Evolutionary conservation across 257 asterid species (phyloP).

Genomic region (Apocynum venetum): DNA sequence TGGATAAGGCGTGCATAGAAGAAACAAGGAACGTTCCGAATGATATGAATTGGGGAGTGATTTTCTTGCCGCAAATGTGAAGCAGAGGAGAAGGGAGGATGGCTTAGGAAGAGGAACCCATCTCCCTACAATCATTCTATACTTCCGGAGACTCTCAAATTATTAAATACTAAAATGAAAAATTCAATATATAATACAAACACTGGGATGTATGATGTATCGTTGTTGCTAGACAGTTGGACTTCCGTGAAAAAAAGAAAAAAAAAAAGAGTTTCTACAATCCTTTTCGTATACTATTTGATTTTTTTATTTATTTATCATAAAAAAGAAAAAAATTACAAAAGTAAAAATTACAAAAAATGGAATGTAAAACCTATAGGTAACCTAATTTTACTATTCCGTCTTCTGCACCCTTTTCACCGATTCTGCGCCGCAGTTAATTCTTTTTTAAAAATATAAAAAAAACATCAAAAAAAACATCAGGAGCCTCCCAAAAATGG

Average conservation of each 20-base stretch:
- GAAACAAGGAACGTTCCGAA: neutral
- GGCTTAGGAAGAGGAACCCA: neutral
- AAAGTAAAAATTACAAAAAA: neutral
- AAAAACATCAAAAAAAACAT: neutral
- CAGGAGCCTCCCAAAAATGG: neutral
- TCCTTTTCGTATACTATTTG: too few species aligned
- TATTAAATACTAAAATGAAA: too few species aligned
- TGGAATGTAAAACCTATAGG: neutral
- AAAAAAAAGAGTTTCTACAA: too few species aligned
- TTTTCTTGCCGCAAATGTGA: neutral
- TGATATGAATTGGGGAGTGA: neutral
- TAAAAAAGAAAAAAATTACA: neutral
- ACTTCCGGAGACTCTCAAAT: too few species aligned
- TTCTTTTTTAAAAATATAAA: neutral
- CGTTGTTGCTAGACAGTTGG: too few species aligned
- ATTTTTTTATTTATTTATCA: too few species aligned
- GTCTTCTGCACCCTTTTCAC: neutral
- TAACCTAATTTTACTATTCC: neutral
- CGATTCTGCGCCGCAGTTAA: constrained; percentile 5
- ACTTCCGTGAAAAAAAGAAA: too few species aligned
- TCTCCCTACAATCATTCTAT: neutral
- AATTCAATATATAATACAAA: too few species aligned
- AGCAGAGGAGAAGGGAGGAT: neutral
- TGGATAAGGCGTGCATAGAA: neutral
- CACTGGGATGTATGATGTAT: too few species aligned